Evolutionary conservation across 371 early-diverging fungal genomes (phyloP).

Genomic region (Enterocytospora artemiae): DNA sequence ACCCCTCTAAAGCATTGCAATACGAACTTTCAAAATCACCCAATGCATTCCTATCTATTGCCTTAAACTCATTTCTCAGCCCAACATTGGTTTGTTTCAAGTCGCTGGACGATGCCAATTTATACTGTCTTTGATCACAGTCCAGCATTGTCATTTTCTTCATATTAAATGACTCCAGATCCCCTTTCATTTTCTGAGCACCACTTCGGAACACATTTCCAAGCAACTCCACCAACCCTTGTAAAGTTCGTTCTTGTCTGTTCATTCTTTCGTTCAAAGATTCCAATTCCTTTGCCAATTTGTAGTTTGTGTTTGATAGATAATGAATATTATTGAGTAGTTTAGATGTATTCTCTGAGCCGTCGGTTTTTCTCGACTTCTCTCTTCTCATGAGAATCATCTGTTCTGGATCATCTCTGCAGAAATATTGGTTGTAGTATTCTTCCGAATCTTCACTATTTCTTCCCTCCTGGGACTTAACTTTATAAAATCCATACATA

Average conservation of each 20-base stretch:
- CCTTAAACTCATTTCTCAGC: too few relatives aligned
- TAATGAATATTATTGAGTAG: conserved; percentile 36
- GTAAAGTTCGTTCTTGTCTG: conserved; percentile 54
- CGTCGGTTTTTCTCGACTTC: conserved; percentile 8
- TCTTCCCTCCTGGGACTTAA: conserved; percentile 25
- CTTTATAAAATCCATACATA: conserved; percentile 57
- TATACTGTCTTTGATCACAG: too few relatives aligned
- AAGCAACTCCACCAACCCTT: conserved; percentile 52
- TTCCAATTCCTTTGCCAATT: conserved; percentile 40
- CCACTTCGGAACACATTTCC: conserved; percentile 44
- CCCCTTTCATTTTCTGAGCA: too few relatives aligned
- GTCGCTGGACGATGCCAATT: too few relatives aligned
- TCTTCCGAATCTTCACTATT: conserved; percentile 52
- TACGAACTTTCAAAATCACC: too few relatives aligned
- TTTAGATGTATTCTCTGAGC: conserved; percentile 11
- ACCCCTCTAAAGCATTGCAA: too few relatives aligned
- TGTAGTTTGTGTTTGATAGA: conserved; percentile 42
- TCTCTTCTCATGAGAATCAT: conserved; percentile 28
- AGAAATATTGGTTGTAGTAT: conserved; percentile 43
- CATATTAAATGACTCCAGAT: too few relatives aligned
- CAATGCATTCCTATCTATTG: too few relatives aligned
- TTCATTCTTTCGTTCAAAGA: conserved; percentile 52
- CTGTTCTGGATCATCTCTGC: conserved; percentile 30
- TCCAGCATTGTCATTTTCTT: too few relatives aligned
- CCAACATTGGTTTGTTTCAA: too few relatives aligned